A percentile compares a stretch with the other conserved stretches of the same genome.
Evolutionary conservation across 2,329 filamentous ascomycete species (phyloP).

Genomic region (Cryphonectria parasitica): DNA sequence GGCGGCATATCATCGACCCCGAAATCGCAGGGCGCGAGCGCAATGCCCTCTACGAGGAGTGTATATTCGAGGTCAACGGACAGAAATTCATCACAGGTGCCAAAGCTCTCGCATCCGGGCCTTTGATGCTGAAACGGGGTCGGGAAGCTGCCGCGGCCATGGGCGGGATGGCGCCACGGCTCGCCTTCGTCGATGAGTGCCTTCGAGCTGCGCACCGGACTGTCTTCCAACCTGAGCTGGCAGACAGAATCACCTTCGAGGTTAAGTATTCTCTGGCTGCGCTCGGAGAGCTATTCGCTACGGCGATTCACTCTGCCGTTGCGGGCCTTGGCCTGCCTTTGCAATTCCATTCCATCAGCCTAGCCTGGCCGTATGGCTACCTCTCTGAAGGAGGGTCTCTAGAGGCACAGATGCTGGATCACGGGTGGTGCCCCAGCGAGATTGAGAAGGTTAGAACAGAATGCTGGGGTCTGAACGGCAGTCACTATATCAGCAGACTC

Average conservation of each 20-base stretch:
- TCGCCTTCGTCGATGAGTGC: neutral
- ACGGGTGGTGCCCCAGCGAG: conserved; percentile 41
- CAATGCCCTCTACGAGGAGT: neutral
- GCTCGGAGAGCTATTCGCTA: conserved; percentile 35
- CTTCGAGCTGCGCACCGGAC: neutral
- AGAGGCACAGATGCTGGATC: conserved; percentile 35
- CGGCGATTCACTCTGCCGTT: conserved; percentile 20
- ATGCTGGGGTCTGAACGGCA: conserved; percentile 33
- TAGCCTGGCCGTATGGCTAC: neutral
- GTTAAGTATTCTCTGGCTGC: conserved; percentile 37
- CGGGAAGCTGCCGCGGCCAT: neutral
- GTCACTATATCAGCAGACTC: conserved; percentile 34
- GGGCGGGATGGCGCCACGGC: neutral
- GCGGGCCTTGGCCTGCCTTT: conserved; percentile 27
- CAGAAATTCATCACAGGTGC: neutral
- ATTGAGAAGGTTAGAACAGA: conserved; percentile 35
- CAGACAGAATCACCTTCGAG: conserved; percentile 21
- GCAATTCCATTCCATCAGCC: neutral
- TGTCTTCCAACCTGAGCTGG: neutral
- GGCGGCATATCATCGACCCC: conserved; percentile 18
- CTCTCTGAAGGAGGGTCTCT: conserved; percentile 29
- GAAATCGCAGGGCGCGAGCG: neutral
- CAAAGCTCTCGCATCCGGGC: neutral
- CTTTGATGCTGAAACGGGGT: neutral
- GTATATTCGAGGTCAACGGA: neutral